phyloP scores from a whole-genome alignment of 2,329 filamentous ascomycete genomes.

The Hypoxylon sp. region DNA sequence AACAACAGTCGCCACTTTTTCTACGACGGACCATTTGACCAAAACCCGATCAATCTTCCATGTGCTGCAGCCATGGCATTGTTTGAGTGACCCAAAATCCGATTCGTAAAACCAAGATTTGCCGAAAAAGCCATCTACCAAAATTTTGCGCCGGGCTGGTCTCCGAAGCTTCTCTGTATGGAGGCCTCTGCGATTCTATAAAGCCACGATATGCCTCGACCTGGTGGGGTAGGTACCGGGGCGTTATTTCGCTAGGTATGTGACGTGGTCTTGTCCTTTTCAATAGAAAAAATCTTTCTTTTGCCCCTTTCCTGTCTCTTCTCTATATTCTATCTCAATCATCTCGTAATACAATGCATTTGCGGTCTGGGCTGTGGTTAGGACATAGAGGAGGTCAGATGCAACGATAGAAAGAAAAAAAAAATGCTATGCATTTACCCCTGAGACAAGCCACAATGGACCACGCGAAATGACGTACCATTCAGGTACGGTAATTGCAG shows the following conservation, averaged over 20 bases:
- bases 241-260: not conserved
- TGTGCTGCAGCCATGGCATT: not conserved
- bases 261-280: constrained; percentile 2
- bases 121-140: not conserved
- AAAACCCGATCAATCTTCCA: not conserved
- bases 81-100: not conserved
- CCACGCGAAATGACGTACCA: not conserved
- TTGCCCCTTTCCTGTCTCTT: not conserved
- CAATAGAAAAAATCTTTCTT: not conserved
- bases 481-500: not conserved
- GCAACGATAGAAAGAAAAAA: too few relatives aligned
- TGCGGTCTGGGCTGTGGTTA: not conserved
- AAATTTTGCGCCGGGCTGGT: not conserved
- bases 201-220: not conserved
- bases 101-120: not conserved
- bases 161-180: not conserved
- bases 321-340: not conserved
- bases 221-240: not conserved
- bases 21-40: too few relatives aligned
- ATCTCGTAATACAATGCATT: not conserved
- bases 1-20: not conserved
- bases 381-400: too few relatives aligned
- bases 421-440: not conserved
- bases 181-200: not conserved
- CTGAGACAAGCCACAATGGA: not conserved